A percentile compares a stretch with the other conserved stretches of the same genome.
These are phyloP conservation scores for Botryotinia globosa DNA, from an alignment of 2,329 filamentous ascomycete species.

Conservation along the genomic window DNA sequence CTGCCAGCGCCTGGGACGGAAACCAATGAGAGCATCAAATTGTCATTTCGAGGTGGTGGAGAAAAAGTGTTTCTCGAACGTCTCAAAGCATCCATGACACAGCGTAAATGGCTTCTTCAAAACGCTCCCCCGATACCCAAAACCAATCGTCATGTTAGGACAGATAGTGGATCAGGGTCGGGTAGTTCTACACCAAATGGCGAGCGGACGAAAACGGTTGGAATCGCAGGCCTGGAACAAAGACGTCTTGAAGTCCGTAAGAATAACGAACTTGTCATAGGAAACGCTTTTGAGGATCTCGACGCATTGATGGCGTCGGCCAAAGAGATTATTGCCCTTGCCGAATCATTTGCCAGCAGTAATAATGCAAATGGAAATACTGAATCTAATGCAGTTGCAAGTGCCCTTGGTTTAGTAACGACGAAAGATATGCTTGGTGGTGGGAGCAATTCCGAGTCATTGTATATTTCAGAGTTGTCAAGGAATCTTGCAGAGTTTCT, in stretches of 20 bases:
- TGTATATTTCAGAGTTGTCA: conserved; percentile 86
- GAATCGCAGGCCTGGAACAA: conserved; percentile 89
- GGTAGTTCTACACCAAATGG: conserved; percentile 37
- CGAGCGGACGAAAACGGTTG: conserved; percentile 61
- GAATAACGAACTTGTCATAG: conserved; percentile 91
- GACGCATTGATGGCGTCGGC: conserved; percentile 97
- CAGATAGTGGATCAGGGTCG: conserved; percentile 39
- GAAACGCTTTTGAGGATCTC: conserved; percentile 90
- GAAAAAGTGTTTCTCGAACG: conserved; percentile 88
- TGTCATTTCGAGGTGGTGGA: conserved; percentile 87
- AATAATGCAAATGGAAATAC: conserved; percentile 55
- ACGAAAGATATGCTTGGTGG: conserved; percentile 90
- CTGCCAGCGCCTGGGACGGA: conserved; percentile 46
- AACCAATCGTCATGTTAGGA: conserved; percentile 43
- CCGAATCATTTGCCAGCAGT: conserved; percentile 75
- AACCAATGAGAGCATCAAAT: conserved; percentile 73
- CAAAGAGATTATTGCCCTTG: conserved; percentile 91
- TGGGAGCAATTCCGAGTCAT: conserved; percentile 69
- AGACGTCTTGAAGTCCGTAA: conserved; percentile 79
- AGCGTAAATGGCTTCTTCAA: conserved; percentile 92
- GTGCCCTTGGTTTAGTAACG: conserved; percentile 82
- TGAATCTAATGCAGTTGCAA: conserved; percentile 72
- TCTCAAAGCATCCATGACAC: conserved; percentile 81
- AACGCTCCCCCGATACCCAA: conserved; percentile 84
- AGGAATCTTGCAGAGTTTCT: conserved; percentile 85